Base-by-base conservation (phyloP, 495 filamentous ascomycete genomes). In the Hyaloscypha finlandica region DNA sequence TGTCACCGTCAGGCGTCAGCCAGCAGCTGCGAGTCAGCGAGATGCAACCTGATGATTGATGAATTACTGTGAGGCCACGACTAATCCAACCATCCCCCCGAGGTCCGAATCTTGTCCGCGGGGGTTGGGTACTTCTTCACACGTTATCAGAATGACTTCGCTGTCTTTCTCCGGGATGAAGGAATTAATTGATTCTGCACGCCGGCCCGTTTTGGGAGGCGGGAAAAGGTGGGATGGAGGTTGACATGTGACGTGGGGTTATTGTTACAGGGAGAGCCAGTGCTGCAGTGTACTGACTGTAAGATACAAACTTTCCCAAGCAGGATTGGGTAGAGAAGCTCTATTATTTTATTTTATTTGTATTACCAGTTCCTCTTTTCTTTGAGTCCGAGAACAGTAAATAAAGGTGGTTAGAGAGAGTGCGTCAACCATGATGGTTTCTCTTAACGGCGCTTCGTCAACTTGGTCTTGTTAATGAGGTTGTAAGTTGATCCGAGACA, bases 41-140 rank as follows among this genome's bases (percentile, higher is more conserved):
- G 42, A 48, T 48, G 42, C 42, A 48, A 19, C 42, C 42, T 48
- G 42, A 48, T 48, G 42, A 48, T 19, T 48, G 42, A 48, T 48
- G 16, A 48, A 48, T 48, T 14, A 48, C 42, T 48, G 16, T 12
- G 42, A 48, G 42, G 9, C 4, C 42, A 48, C 4, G 35, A 37
- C 35, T 48, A 48, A 37, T 37, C 35, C 35, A 37, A 0, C 25
- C 25, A 48, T 48, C 16, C 9, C 16, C 42, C 42, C 42, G 42
- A 48, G 8, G 42, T 48, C 42, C 42, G 42, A 48, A 48, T 48
- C 42, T 48, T 4, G 16, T 11, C 42, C 42, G 42, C 14, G 6
- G 16, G 42, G 42, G 1, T 3, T 48, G 4, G 42, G 16, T 48
- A 14, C 42, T 3, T 48, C 16, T 11, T 48, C 16, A 19, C 9